Base-by-base conservation (phyloP, 108 stramenopile genomes). In the Conticribra guillardii region DNA sequence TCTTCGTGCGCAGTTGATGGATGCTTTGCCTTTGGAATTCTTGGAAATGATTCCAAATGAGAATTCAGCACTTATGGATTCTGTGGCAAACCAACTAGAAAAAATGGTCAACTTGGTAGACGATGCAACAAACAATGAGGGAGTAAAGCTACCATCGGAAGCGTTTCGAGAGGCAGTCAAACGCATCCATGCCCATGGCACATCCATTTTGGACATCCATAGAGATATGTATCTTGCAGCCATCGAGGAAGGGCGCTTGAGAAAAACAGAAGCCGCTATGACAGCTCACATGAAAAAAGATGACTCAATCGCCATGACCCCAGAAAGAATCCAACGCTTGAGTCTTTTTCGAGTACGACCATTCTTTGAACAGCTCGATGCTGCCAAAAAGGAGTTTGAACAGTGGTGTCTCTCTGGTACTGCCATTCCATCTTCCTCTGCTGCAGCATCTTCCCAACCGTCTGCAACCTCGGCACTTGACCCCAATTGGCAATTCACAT, bases 211-310 rank as follows among this genome's bases (percentile, higher is more conserved):
- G 49, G 86, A 89, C 14, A 87, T 85, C 44, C 92, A 93, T 67
- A 74, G 88, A 29, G 89, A 93, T 67, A 93, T 93, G 92, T 93
- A 91, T 52, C 27, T 91, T 27, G 89, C 92, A 21, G 92, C 92
- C 4, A 50, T 93, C 11, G 87, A 93, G 61, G 92, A 93, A 62
- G 88, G 89, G 44, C 69, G 82, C 41, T 67, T 73, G 30, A 71
- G 92, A 14, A 79, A 85, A 58, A 78, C 85, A 16, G 90, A 92
- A 63, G 78, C 76, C 18, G 85, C 85, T 26, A 92, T 92, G 83
- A 87, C 85, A 17, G 83, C 88, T n/a, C 88, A 89, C 49, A 60
- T 92, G 52, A 55, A 70, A 24, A 57, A 82, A 30, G 32, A 54
- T 5, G 46, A 32, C n/a, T n/a, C 34, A 19, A 34, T 56, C 14